A percentile compares a stretch with the other conserved stretches of the same genome.
phyloP scores from a whole-genome alignment of 73 alveolate genomes.

The Uronychia binucleata region DNA sequence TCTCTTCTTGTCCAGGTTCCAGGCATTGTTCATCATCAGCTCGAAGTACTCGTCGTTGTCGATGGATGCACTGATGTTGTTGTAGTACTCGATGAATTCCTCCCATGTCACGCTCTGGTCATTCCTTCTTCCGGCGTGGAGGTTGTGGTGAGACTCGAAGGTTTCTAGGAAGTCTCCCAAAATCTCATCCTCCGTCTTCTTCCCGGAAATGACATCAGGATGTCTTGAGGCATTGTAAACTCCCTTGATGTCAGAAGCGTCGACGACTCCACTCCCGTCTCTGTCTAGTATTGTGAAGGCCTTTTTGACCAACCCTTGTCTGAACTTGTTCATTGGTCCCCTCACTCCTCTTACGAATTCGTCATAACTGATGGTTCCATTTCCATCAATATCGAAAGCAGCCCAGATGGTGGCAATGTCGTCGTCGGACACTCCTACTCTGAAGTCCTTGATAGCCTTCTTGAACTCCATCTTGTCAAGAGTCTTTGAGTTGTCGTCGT shows the following conservation, averaged over 20 bases:
- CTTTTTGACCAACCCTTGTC: slow-evolving; percentile 25
- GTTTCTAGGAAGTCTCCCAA: slow-evolving; percentile 77
- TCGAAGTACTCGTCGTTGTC: slow-evolving; percentile 82
- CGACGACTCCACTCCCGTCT: slow-evolving; percentile 39
- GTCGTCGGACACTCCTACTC: slow-evolving; percentile 75
- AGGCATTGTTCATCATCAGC: slow-evolving; percentile 79
- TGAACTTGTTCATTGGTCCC: slow-evolving; percentile 81
- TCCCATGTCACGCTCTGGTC: slow-evolving; percentile 49
- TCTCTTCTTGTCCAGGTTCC: slow-evolving; percentile 67
- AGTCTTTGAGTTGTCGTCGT: slow-evolving; percentile 76
- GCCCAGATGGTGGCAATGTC: slow-evolving; percentile 76
- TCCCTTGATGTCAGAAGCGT: slow-evolving; percentile 52
- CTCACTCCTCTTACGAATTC: slow-evolving; percentile 88
- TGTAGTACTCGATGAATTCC: slow-evolving; percentile 81
- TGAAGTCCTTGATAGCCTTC: slow-evolving; percentile 77
- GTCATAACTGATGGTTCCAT: slow-evolving; percentile 87
- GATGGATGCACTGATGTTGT: slow-evolving; percentile 76
- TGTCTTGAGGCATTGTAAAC: slow-evolving; percentile 78
- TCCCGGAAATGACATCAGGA: slow-evolving; percentile 81
- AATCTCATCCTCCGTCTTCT: slow-evolving; percentile 77
- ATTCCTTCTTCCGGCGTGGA: background rate
- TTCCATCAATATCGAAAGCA: slow-evolving; percentile 77
- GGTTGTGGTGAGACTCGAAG: slow-evolving; percentile 67
- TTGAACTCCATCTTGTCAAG: slow-evolving; percentile 66
- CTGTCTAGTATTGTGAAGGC: slow-evolving; percentile 44